Evolutionary conservation across 1,139 yeast species (phyloP), one percentile per base, ranked within the genome.

Genomic region (Pichia sp.): DNA sequence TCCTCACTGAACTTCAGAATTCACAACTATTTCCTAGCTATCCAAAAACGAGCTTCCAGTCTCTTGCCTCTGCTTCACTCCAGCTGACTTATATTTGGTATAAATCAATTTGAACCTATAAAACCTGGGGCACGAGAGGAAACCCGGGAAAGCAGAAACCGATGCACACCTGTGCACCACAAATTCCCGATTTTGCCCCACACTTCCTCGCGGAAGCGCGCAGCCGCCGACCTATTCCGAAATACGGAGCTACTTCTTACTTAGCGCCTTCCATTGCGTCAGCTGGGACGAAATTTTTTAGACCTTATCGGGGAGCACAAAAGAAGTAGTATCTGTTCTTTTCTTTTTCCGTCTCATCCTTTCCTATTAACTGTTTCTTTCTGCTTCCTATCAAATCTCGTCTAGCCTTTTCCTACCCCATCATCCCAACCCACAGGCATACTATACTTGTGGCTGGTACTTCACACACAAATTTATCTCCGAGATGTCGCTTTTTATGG

Each of bases 401-500:
- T 10, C 30, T 23, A 23, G 26, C 26, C 26, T 23, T 23, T 23
- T 23, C 26, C 26, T 23, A 23, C 26, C 26, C 4, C 26, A 23
- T 23, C 26, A 3, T 23, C 26, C 26, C 26, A 23, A 23, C 26
- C 26, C 26, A 23, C 26, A 23, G 26, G 26, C 26, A 23, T 23
- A 23, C 26, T 23, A 23, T 23, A 23, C 26, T 23, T 23, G 26
- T 23, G 26, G 26, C 26, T 23, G 26, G 26, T 23, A 23, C 26
- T 23, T 23, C 26, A 23, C 26, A 23, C 26, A 23, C 26, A 23
- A 23, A 23, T 23, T 23, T 23, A 23, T 23, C 26, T 23, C 26
- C 15, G 51, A 31, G 8, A 59, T 59, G 61, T 49, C 60, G 7
- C 44, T 56, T 23, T 59, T 59, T 34, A 45, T 47, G 29, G 61